These are phyloP conservation scores for Pichia sp. DNA, from an alignment of 1,139 yeast species.

Conservation along the genomic window DNA sequence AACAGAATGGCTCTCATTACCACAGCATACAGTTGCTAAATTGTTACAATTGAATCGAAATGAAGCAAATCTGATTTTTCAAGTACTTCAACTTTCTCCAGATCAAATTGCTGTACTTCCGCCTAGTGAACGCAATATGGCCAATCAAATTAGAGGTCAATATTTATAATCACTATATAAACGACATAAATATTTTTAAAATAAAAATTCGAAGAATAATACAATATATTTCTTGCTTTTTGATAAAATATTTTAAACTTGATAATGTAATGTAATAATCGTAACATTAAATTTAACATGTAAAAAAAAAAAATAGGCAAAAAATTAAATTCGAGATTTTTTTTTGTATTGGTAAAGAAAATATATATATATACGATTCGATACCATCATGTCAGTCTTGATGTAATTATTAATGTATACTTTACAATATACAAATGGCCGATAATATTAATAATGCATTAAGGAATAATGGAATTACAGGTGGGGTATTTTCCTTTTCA, in stretches of 20 bases:
- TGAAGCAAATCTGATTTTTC: conserved; percentile 61
- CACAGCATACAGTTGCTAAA: conserved; percentile 43
- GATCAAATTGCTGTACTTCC: conserved; percentile 54
- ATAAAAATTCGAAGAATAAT: too few species aligned
- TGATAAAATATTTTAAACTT: too few species aligned
- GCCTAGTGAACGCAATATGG: conserved; percentile 54
- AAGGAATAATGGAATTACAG: not conserved
- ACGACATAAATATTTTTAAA: too few species aligned
- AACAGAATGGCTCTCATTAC: conserved; percentile 46
- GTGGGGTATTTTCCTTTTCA: conserved; percentile 9
- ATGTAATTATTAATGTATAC: too few species aligned
- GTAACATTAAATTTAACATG: too few species aligned
- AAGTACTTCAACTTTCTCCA: conserved; percentile 52
- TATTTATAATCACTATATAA: conserved; percentile 33
- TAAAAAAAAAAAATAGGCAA: too few species aligned
- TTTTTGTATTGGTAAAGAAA: too few species aligned
- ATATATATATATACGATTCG: too few species aligned
- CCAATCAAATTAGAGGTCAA: conserved; percentile 51
- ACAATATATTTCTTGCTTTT: not conserved
- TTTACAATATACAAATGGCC: not conserved
- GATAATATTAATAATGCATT: conserved; percentile 2
- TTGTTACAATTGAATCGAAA: conserved; percentile 43
- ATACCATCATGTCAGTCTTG: too few species aligned
- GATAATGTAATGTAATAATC: too few species aligned
- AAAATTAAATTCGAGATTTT: too few species aligned